A percentile compares a stretch with the other conserved stretches of the same genome.
These are phyloP conservation scores for Didymella sp. DNA, from an alignment of 2,329 filamentous ascomycete species.

Conservation along the genomic window DNA sequence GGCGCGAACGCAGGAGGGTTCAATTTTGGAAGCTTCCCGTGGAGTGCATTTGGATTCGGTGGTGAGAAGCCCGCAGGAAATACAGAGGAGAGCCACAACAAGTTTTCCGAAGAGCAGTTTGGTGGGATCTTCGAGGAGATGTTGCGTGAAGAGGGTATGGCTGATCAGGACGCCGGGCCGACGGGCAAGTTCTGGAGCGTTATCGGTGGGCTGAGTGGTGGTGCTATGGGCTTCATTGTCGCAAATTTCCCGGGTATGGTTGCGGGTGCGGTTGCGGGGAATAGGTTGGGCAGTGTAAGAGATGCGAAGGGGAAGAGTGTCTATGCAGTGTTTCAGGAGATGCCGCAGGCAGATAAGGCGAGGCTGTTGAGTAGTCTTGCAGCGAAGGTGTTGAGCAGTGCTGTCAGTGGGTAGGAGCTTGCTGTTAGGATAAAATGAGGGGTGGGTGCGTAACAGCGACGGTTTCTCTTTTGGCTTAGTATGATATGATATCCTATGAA, in stretches of 20 bases:
- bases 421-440: conserved; percentile 5
- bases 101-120: conserved; percentile 80
- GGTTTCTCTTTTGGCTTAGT: conserved; percentile 5
- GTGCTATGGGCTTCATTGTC: conserved; percentile 91
- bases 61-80: conserved; percentile 53
- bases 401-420: conserved; percentile 39
- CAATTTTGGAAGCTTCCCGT: conserved; percentile 67
- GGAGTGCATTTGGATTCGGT: conserved; percentile 74
- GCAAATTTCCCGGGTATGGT: conserved; percentile 89
- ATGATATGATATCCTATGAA: conserved; percentile 13
- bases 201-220: conserved; percentile 84
- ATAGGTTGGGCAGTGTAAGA: conserved; percentile 85
- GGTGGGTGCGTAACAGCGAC: background rate
- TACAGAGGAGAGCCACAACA: conserved; percentile 58
- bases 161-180: conserved; percentile 67
- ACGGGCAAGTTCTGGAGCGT: conserved; percentile 86
- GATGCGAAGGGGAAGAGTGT: conserved; percentile 95
- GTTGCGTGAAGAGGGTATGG: conserved; percentile 67
- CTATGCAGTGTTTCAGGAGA: conserved; percentile 86
- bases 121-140: conserved; percentile 68
- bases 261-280: conserved; percentile 90
- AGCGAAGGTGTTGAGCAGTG: conserved; percentile 83
- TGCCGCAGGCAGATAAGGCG: conserved; percentile 83
- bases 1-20: conserved; percentile 1
- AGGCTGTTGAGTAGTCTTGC: conserved; percentile 84